These are phyloP conservation scores for Diaporthe sp. DNA, from an alignment of 2,329 filamentous ascomycete species.

Conservation along the genomic window DNA sequence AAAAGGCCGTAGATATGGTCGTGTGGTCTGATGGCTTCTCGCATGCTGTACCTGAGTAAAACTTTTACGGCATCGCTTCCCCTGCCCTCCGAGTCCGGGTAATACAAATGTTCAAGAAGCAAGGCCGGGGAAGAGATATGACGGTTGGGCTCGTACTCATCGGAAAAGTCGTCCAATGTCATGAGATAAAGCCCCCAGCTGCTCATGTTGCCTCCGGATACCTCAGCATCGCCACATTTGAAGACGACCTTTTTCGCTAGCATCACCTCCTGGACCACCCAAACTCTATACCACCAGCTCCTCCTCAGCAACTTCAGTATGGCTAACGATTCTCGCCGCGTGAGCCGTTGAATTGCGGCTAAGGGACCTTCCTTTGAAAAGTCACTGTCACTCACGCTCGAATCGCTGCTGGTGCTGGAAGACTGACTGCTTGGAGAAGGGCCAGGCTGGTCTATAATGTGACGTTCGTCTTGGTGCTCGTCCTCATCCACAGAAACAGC, in stretches of 20 bases:
- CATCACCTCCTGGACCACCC: neutral
- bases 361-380: rapidly evolving
- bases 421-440: neutral
- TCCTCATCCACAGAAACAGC: neutral
- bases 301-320: neutral
- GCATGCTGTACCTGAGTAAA: neutral
- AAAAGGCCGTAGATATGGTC: neutral
- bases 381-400: neutral
- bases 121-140: no score
- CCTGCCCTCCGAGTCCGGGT: rapidly evolving
- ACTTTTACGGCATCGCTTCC: rapidly evolving
- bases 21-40: neutral
- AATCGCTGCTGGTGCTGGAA: neutral
- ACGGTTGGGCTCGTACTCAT: no score
- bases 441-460: no score
- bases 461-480: no score
- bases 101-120: no score
- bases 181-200: no score
- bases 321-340: neutral
- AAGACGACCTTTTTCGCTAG: neutral
- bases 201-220: neutral
- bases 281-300: neutral
- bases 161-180: no score
- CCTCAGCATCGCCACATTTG: neutral
- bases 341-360: neutral